phyloP scores from a whole-genome alignment of 2,329 filamentous ascomycete species.

The Daldinia sp. region DNA sequence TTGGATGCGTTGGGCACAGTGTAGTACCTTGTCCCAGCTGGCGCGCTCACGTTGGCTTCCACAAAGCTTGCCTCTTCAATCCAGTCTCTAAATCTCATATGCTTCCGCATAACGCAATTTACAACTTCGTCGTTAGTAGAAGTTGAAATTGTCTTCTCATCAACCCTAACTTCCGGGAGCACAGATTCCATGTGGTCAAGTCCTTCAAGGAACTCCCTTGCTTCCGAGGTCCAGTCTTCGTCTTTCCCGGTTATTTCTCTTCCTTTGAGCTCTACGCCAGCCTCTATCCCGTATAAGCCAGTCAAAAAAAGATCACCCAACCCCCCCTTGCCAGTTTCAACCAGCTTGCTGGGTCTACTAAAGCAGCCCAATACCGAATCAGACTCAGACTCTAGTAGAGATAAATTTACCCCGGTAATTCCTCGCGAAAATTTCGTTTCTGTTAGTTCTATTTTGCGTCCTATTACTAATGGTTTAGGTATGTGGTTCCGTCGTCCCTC shows the following conservation, averaged over 20 bases:
- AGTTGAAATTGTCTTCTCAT: constrained; percentile 8
- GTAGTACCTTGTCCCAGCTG: constrained; percentile 38
- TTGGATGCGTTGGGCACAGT: not conserved
- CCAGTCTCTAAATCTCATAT: constrained; percentile 35
- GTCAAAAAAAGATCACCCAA: not conserved
- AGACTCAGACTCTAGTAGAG: constrained; percentile 10
- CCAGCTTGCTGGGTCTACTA: constrained; percentile 25
- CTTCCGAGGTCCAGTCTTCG: constrained; percentile 25
- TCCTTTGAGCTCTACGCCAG: constrained; percentile 20
- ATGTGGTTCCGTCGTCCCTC: constrained; percentile 10
- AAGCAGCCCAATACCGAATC: constrained; percentile 43
- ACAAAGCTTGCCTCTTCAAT: constrained; percentile 41
- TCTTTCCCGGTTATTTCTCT: constrained; percentile 6
- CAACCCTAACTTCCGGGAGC: not conserved
- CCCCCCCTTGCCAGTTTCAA: constrained; percentile 28
- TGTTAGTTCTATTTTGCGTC: not conserved
- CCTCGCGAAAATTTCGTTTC: constrained; percentile 11
- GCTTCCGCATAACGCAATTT: not conserved
- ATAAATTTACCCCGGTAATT: not conserved
- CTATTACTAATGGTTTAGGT: constrained; percentile 8
- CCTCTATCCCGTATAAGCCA: constrained; percentile 21
- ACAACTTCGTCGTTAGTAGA: not conserved
- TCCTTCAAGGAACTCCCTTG: constrained; percentile 27
- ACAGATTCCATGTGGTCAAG: constrained; percentile 40
- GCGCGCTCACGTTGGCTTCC: constrained; percentile 31